Percentiles rank a stretch among this genome's conserved stretches.
Evolutionary conservation across 306 rosid genomes (phyloP).

Genomic region (Rosa multiflora): DNA sequence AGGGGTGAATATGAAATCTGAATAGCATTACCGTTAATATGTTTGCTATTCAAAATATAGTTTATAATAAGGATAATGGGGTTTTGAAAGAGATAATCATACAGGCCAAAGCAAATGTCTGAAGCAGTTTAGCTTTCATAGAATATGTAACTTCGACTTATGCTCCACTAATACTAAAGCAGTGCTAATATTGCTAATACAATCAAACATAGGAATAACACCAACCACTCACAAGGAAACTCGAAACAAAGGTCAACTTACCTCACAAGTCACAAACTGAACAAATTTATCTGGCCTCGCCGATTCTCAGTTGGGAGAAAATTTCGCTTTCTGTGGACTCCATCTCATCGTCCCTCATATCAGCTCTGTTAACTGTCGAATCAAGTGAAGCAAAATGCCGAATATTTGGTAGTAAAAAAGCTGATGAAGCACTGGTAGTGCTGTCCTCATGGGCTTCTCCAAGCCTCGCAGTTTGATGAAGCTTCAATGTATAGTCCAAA

Average conservation of each 20-base stretch:
- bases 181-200: too few species aligned
- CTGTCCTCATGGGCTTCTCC: slow-evolving; percentile 46
- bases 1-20: too few species aligned
- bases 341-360: slow-evolving; percentile 9
- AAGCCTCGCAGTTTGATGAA: slow-evolving; percentile 35
- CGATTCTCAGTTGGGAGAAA: slow-evolving; percentile 36
- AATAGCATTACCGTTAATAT: too few species aligned
- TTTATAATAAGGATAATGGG: too few species aligned
- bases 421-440: slow-evolving; percentile 24
- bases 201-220: neutral
- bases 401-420: slow-evolving; percentile 13
- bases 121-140: too few species aligned
- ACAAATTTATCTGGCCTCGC: slow-evolving; percentile 16
- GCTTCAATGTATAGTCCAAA: slow-evolving; percentile 52
- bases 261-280: neutral
- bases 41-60: too few species aligned
- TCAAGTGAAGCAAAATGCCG: slow-evolving; percentile 27
- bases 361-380: slow-evolving; percentile 15
- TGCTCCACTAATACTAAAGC: too few species aligned
- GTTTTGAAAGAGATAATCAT: too few species aligned
- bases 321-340: slow-evolving; percentile 11
- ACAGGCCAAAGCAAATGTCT: too few species aligned
- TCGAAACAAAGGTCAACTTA: neutral
- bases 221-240: neutral
- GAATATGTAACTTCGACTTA: too few species aligned